These are phyloP conservation scores for Chalciporus sp. DNA, from an alignment of 1,284 basidiomycete genomes.

Conservation along the genomic window DNA sequence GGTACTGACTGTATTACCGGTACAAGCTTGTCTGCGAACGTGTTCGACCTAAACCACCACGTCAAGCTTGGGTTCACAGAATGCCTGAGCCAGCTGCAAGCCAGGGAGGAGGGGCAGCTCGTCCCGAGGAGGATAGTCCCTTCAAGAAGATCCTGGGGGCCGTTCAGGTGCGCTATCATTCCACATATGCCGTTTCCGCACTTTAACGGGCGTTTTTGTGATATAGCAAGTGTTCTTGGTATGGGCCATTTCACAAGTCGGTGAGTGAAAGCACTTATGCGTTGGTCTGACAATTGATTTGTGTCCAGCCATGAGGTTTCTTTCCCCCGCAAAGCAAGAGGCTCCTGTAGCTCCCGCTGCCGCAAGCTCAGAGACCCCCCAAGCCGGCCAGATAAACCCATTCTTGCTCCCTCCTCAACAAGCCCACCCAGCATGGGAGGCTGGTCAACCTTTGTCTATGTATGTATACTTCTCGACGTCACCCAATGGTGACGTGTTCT, in stretches of 20 bases:
- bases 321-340: constrained; percentile 36
- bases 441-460: constrained; percentile 65
- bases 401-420: constrained; percentile 54
- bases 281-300: neutral
- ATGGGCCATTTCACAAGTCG: constrained; percentile 62
- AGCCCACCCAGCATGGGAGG: constrained; percentile 56
- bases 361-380: constrained; percentile 29
- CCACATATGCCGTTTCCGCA: neutral
- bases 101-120: constrained; percentile 15
- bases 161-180: constrained; percentile 24
- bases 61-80: constrained; percentile 3
- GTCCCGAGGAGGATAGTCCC: constrained; percentile 22
- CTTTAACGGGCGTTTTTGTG: constrained; percentile 4
- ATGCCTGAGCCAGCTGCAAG: constrained; percentile 30
- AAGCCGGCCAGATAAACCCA: constrained; percentile 38
- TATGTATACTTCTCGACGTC: constrained; percentile 77
- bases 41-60: constrained; percentile 4
- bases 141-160: constrained; percentile 26
- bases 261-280: constrained; percentile 40
- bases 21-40: neutral
- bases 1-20: neutral
- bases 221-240: constrained; percentile 66
- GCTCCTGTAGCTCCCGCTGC: constrained; percentile 24
- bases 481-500: constrained; percentile 60
- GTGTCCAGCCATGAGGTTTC: constrained; percentile 46